Evolutionary conservation across 2,329 filamentous ascomycete genomes (phyloP), one percentile per base, ranked within the genome.

Genomic region (Ceratocystis alfenasii): DNA sequence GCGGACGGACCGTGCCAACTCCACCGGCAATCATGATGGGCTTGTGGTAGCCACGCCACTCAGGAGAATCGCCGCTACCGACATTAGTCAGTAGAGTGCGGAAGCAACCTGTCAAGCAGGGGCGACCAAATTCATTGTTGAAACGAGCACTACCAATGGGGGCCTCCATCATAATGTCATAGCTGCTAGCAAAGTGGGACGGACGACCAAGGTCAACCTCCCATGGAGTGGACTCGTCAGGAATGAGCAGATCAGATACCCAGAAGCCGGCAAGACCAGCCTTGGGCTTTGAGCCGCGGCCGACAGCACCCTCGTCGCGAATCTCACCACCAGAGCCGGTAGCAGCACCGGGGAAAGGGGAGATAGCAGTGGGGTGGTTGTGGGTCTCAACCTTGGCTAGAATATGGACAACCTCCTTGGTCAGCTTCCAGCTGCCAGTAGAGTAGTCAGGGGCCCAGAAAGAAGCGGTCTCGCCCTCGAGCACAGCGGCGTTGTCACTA

Each of bases 11-110:
- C 5, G 89, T 96, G 62, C 94, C 94, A 45, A 97, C 85, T 73
- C 94, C 94, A 73, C 94, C 94, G 69, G 94, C 94, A 77, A 99
- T 90, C 90, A 96, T 95, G 75, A 96, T 96, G 8, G 94, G 94
- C 78, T 99, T 99, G 77, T 97, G 94, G 74, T 95, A 99, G 28
- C 94, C 94, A 70, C 93, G 83, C 72, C 90, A 83, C 70, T 95
- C 90, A 22, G 80, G 81, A 20, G 73, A 70, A 62, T 80, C 78
- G 46, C 76, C 75, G 48, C 76, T 76, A 50, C 83, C 83, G 66
- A 88, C 81, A 66, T 85, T 81, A 55, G 87, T 88, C 36, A 95
- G 84, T 46, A 99, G 81, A 0, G 94, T 99, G 68, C 93, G 83
- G 80, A 99, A 99, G 73, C 91, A 93, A 25, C 94, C 94, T 2